Conservation (phyloP, 1,139 yeast species). For the Wickerhamiella pararugosa region DNA sequence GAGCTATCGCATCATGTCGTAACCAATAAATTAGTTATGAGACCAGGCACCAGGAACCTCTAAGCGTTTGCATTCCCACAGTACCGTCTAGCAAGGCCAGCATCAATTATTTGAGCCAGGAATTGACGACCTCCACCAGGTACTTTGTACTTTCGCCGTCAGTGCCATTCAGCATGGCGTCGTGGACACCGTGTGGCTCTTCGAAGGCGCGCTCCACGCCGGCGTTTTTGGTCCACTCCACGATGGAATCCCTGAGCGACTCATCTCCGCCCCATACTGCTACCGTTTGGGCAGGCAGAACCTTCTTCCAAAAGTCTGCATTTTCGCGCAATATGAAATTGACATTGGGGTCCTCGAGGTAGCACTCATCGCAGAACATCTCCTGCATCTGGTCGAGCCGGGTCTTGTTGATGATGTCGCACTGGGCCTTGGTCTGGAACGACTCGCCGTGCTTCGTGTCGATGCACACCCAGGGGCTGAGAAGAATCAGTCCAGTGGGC, state of each 20-base stretch:
- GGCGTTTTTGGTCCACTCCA: slow-evolving; percentile 4
- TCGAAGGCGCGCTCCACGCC: neutral
- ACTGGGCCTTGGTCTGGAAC: neutral
- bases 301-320: neutral
- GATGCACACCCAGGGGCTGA: slow-evolving; percentile 3
- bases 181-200: slow-evolving; percentile 7
- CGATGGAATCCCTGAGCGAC: slow-evolving; percentile 5
- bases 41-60: no score
- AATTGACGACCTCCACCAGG: neutral
- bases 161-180: slow-evolving; percentile 1
- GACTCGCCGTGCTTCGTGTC: slow-evolving; percentile 1
- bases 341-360: slow-evolving; percentile 1
- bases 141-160: neutral
- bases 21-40: no score
- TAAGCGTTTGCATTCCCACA: no score
- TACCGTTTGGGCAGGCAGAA: slow-evolving; percentile 1
- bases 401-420: slow-evolving; percentile 1
- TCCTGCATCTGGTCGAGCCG: slow-evolving; percentile 1
- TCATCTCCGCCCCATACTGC: slow-evolving; percentile 4
- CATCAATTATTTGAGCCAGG: neutral
- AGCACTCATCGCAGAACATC: slow-evolving; percentile 1
- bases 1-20: no score
- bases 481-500: neutral
- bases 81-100: no score
- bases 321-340: slow-evolving; percentile 1